Conservation (phyloP, 345 rosid species). For the Iberis pinnata region DNA sequence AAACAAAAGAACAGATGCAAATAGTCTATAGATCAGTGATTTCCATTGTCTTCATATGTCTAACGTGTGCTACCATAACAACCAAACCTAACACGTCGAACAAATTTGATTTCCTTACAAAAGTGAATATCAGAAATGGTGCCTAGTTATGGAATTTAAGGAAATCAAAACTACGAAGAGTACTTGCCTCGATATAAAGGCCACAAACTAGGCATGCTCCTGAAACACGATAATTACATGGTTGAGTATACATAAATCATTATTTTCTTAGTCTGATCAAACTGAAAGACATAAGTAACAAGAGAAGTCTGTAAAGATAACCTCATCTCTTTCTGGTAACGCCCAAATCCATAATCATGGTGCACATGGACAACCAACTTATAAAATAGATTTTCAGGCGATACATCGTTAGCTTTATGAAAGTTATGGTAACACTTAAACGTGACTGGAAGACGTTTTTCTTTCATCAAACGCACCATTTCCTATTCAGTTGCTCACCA, state of each 20-base stretch:
- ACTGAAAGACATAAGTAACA: conserved; percentile 9
- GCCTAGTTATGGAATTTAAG: conserved; percentile 7
- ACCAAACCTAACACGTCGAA: conserved; percentile 1
- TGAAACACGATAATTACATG: conserved; percentile 29
- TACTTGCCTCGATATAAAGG: conserved; percentile 91
- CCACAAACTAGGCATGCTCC: conserved; percentile 79
- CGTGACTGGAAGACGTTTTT: conserved; percentile 68
- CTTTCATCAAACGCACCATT: conserved; percentile 79
- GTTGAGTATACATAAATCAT: conserved; percentile 17
- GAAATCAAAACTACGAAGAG: conserved; percentile 4
- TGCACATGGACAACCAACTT: conserved; percentile 90
- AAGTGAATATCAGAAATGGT: conserved; percentile 10
- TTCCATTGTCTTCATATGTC: not conserved
- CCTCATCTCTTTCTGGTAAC: conserved; percentile 98
- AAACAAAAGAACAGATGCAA: conserved; percentile 4
- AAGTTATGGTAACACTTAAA: conserved; percentile 87
- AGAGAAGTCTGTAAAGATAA: conserved; percentile 24
- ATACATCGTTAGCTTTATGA: conserved; percentile 51
- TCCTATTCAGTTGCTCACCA: conserved; percentile 43
- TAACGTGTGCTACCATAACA: conserved; percentile 8
- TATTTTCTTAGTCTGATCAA: conserved; percentile 21
- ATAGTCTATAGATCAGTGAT: conserved; percentile 1
- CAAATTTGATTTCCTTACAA: no score
- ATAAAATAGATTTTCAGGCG: conserved; percentile 70
- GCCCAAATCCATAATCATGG: conserved; percentile 72